A percentile compares a stretch with the other conserved stretches of the same genome.
Evolutionary conservation across 2,329 filamentous ascomycete genomes (phyloP).

Genomic region (Hortaea sp.): DNA sequence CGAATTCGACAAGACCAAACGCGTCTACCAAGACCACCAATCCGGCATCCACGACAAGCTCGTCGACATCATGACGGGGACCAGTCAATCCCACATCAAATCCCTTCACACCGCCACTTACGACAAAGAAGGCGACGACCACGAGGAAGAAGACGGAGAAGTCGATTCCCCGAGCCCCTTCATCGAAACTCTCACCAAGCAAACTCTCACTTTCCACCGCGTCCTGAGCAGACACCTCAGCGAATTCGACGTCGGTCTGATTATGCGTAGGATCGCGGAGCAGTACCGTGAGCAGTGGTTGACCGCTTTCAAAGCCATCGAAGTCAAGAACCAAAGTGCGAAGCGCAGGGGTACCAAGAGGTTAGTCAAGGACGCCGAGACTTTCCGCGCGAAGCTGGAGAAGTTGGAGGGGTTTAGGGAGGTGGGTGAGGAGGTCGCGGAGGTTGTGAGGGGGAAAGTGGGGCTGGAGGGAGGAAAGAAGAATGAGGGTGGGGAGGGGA

Average conservation of each 20-base stretch:
- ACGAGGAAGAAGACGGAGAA: background rate
- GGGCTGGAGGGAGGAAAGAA: background rate
- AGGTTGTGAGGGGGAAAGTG: slow-evolving; percentile 42
- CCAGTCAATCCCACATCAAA: slow-evolving; percentile 63
- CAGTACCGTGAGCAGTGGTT: slow-evolving; percentile 75
- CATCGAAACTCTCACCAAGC: slow-evolving; percentile 79
- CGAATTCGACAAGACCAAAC: slow-evolving; percentile 81
- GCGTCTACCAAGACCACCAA: slow-evolving; percentile 80
- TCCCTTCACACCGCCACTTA: slow-evolving; percentile 67
- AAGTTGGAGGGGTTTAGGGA: slow-evolving; percentile 73
- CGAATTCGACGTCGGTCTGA: slow-evolving; percentile 64
- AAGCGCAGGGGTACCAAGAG: slow-evolving; percentile 55
- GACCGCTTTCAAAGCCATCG: slow-evolving; percentile 53
- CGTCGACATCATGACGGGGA: slow-evolving; percentile 80
- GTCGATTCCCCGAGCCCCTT: slow-evolving; percentile 38
- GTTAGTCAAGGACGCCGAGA: slow-evolving; percentile 70
- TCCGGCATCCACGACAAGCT: slow-evolving; percentile 85
- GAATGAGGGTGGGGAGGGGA: background rate
- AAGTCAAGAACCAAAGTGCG: slow-evolving; percentile 51
- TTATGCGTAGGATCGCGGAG: slow-evolving; percentile 76
- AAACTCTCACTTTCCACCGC: slow-evolving; percentile 74
- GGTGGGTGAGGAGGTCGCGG: slow-evolving; percentile 40
- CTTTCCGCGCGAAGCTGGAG: slow-evolving; percentile 58
- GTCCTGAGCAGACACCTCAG: slow-evolving; percentile 74
- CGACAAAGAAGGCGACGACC: slow-evolving; percentile 38